Percentiles rank a stretch among this genome's conserved stretches.
phyloP scores from a whole-genome alignment of 306 rosid species.

The Benincasa hispida region DNA sequence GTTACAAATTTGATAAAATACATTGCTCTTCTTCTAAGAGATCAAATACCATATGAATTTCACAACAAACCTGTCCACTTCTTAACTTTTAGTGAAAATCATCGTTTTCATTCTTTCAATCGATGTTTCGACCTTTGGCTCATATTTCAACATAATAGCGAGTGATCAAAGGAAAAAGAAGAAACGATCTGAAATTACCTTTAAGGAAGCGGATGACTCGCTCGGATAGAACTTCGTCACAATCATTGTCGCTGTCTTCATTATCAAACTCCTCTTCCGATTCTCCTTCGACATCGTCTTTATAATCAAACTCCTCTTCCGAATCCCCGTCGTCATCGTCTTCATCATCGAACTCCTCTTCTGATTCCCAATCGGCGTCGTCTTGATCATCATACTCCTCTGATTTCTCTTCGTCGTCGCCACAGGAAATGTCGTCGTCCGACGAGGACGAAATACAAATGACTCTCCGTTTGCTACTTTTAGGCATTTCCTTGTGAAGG shows the following conservation, averaged over 20 bases:
- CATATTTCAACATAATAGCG: neutral
- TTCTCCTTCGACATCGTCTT: neutral
- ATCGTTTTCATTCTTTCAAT: neutral
- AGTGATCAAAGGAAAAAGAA: neutral
- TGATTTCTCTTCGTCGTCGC: neutral
- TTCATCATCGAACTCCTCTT: neutral
- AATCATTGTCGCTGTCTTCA: neutral
- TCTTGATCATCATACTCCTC: neutral
- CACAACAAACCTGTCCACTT: neutral
- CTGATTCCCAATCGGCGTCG: constrained; percentile 4
- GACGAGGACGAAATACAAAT: constrained; percentile 30
- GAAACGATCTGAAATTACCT: constrained; percentile 22
- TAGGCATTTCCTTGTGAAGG: constrained; percentile 14
- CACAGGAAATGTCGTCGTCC: neutral
- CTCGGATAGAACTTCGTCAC: constrained; percentile 28
- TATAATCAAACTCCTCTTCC: neutral
- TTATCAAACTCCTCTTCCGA: neutral
- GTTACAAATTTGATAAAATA: neutral
- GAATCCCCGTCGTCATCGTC: constrained; percentile 1
- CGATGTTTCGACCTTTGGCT: neutral
- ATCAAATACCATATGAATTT: neutral
- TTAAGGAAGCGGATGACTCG: constrained; percentile 31
- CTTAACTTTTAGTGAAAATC: neutral
- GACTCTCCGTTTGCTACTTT: constrained; percentile 14
- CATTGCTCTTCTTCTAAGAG: neutral